Base-by-base conservation (phyloP, 345 rosid genomes). In the Populus deltoides region DNA sequence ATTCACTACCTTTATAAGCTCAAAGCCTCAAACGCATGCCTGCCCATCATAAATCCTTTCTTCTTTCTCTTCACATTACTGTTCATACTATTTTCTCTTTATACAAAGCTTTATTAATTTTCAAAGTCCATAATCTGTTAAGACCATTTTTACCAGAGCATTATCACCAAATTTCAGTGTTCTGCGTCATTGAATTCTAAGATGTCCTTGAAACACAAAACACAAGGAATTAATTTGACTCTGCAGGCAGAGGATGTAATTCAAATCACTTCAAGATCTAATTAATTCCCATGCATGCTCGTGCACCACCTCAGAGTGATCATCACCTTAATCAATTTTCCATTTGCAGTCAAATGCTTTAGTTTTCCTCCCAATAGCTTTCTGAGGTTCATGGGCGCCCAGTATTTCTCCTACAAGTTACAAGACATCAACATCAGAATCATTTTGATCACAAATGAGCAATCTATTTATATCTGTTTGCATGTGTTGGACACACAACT, bases 321-420 rank as follows among this genome's bases (percentile, higher is more conserved):
- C 25, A 59, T 73, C 81, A 95, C 98, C 99, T 93, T 93, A 78
- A 85, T 82, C 91, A 96, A 85, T 84, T 89, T 86, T 71, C 97
- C 97, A 87, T 89, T 88, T 75, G 94, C 89, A 9, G 88, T 81
- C 87, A 96, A 81, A 84, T 77, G 83, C 89, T 90, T 96, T 79
- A 96, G 68, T 80, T 93, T 92, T 73, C 89, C 88, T 39, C 94
- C 91, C 85, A 96, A 78, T 38, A 89, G 84, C 86, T 91, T 96
- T 85, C 86, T 91, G 84, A 96, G 90, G 88, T 88, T 92, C 43
- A 87, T 79, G 15, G 92, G 89, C 31, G 91, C 86, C 81, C 72
- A 80, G 84, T 90, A 88, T 81, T 93, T 89, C 63, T 92, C 97
- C 99, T 95, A 90, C 75, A 84, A 86, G 77, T 35, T 63, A 81